A percentile compares a stretch with the other conserved stretches of the same genome.
Evolutionary conservation across 208 protist species (phyloP).

Genomic region (Wallacemonas collosoma): DNA sequence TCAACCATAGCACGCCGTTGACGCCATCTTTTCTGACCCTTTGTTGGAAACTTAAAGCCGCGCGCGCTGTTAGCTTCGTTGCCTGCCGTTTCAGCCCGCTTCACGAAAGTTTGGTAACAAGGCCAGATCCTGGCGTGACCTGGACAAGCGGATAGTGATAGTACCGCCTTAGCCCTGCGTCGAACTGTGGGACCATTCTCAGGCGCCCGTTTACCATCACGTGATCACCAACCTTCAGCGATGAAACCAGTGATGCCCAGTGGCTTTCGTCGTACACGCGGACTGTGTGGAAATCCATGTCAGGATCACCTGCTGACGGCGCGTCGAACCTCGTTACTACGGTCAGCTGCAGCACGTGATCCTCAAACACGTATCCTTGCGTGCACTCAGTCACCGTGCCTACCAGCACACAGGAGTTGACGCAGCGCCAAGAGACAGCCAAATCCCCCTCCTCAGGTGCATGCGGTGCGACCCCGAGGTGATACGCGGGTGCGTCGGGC

Average conservation of each 20-base stretch:
- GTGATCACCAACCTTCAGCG: constrained; percentile 48
- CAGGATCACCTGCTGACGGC: constrained; percentile 78
- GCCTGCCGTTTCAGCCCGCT: background rate
- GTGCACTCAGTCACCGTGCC: constrained; percentile 79
- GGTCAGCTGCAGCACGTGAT: constrained; percentile 87
- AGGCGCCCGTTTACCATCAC: constrained; percentile 75
- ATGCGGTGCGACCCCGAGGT: constrained; percentile 85
- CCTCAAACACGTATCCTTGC: constrained; percentile 85
- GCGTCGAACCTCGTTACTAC: constrained; percentile 79
- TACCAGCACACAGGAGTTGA: constrained; percentile 81
- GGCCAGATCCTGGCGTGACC: constrained; percentile 62
- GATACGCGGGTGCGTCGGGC: constrained; percentile 73
- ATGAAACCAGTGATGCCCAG: constrained; percentile 43
- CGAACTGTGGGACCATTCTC: constrained; percentile 88
- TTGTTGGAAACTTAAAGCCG: no score
- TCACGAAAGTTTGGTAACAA: constrained; percentile 24
- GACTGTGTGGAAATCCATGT: constrained; percentile 88
- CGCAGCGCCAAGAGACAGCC: constrained; percentile 83
- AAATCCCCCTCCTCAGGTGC: constrained; percentile 86
- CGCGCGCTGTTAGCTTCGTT: background rate
- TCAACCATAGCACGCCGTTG: no score
- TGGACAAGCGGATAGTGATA: constrained; percentile 90
- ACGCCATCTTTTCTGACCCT: no score
- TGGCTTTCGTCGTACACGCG: constrained; percentile 66
- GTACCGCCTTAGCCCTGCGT: constrained; percentile 74